phyloP scores from a whole-genome alignment of 352 stramenopile species.

The Thalassiosira hispida region DNA sequence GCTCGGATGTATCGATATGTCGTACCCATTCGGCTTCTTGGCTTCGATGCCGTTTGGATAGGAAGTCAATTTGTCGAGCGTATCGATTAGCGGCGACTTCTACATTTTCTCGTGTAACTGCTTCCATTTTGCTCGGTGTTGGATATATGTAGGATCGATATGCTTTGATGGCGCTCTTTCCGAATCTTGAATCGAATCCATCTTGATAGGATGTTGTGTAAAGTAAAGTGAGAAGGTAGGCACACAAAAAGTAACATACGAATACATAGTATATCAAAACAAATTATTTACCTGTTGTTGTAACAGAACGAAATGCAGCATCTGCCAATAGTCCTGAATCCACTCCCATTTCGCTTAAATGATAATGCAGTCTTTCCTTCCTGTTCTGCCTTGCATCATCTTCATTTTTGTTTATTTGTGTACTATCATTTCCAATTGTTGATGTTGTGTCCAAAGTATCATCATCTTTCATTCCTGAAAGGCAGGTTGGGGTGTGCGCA shows the following conservation, averaged over 20 bases:
- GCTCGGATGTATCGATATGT: slow-evolving; percentile 62
- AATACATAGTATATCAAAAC: background rate
- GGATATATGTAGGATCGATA: slow-evolving; percentile 79
- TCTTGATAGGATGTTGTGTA: slow-evolving; percentile 24
- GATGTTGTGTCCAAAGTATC: slow-evolving; percentile 14
- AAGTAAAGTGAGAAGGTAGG: background rate
- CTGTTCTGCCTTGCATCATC: slow-evolving; percentile 30
- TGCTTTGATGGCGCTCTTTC: slow-evolving; percentile 74
- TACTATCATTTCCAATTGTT: slow-evolving; percentile 4
- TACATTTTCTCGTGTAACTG: slow-evolving; percentile 48
- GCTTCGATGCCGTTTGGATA: slow-evolving; percentile 73
- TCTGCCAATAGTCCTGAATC: slow-evolving; percentile 46
- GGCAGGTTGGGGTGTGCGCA: background rate
- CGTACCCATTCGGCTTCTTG: slow-evolving; percentile 75
- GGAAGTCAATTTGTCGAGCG: slow-evolving; percentile 80
- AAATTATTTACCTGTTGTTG: slow-evolving; percentile 45
- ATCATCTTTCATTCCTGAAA: slow-evolving; percentile 22
- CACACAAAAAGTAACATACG: background rate
- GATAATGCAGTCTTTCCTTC: slow-evolving; percentile 48
- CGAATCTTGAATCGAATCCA: slow-evolving; percentile 61
- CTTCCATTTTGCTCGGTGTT: slow-evolving; percentile 51
- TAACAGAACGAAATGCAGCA: slow-evolving; percentile 50
- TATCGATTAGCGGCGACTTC: slow-evolving; percentile 56
- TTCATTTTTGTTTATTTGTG: slow-evolving; percentile 4
- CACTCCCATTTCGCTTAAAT: slow-evolving; percentile 53